These are phyloP conservation scores for Stipa capillata DNA, from an alignment of 176 grass and related monocot genomes.

Conservation along the genomic window DNA sequence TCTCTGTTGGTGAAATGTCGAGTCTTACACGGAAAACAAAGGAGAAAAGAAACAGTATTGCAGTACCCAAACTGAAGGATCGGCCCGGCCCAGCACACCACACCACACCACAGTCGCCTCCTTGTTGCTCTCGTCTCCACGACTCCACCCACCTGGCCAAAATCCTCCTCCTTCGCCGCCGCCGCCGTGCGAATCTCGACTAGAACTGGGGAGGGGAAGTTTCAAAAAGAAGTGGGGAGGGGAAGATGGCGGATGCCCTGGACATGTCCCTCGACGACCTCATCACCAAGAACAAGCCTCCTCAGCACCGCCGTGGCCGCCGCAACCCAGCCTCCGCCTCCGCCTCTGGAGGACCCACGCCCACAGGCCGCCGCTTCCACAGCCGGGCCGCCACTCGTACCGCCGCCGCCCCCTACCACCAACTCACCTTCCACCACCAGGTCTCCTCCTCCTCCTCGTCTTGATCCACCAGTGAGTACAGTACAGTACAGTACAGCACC, in stretches of 20 bases:
- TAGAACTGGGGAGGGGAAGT: no score
- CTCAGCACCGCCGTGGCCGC: not conserved
- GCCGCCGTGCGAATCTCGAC: not conserved
- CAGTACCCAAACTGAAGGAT: not conserved
- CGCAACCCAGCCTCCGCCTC: not conserved
- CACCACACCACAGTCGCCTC: not conserved
- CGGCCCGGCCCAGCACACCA: not conserved
- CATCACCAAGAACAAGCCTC: slow-evolving; percentile 58
- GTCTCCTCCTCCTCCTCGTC: not conserved
- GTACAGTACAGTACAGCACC: not conserved
- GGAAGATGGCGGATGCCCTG: slow-evolving; percentile 35
- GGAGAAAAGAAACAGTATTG: no score
- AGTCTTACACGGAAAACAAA: no score
- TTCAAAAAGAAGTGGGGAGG: no score
- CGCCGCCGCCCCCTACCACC: slow-evolving; percentile 26
- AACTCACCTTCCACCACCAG: not conserved
- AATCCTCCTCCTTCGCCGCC: not conserved
- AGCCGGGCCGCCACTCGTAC: slow-evolving; percentile 35
- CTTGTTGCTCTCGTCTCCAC: not conserved
- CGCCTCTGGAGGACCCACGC: not conserved
- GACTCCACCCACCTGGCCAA: not conserved
- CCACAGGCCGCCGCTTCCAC: slow-evolving; percentile 25
- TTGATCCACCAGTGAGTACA: no score
- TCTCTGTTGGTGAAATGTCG: no score
- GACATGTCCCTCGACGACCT: slow-evolving; percentile 77